Conservation (phyloP, 352 stramenopile genomes). For the Chrysophaeum taylorii region DNA sequence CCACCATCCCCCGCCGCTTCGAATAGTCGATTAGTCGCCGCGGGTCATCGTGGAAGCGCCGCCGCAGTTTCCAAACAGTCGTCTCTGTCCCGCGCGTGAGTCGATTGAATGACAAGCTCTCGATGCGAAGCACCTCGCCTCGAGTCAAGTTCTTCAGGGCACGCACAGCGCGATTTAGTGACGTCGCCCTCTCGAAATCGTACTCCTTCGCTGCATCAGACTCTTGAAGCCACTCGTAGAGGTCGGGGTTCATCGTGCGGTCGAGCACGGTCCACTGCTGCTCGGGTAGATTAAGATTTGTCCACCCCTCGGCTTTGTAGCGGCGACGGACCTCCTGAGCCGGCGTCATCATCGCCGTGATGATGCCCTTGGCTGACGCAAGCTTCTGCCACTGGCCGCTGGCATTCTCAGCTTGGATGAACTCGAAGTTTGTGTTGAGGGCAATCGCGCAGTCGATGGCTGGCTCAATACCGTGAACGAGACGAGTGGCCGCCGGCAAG, state of each 20-base stretch:
- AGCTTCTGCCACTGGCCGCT: constrained; percentile 15
- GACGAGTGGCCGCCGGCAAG: constrained; percentile 22
- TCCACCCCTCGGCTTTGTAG: constrained; percentile 27
- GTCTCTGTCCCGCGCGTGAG: constrained; percentile 20
- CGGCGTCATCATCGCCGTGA: constrained; percentile 29
- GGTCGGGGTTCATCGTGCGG: constrained; percentile 24
- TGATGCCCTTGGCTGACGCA: constrained; percentile 1
- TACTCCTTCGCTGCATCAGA: constrained; percentile 12
- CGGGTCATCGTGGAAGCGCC: constrained; percentile 29
- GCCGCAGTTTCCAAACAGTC: constrained; percentile 26
- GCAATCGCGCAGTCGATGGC: constrained; percentile 24
- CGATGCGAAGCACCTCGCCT: constrained; percentile 23
- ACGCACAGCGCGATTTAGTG: constrained; percentile 3
- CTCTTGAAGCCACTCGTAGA: constrained; percentile 32
- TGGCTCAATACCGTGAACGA: constrained; percentile 19
- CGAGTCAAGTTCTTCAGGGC: constrained; percentile 19
- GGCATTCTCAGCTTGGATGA: not conserved
- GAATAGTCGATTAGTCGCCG: not conserved
- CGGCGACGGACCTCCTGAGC: constrained; percentile 31
- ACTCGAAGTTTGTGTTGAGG: constrained; percentile 28
- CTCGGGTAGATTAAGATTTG: constrained; percentile 31
- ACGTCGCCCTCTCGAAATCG: constrained; percentile 17
- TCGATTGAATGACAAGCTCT: constrained; percentile 16
- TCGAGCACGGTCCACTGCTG: constrained; percentile 40
- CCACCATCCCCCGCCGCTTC: constrained; percentile 16